These are phyloP conservation scores for Penicillium steckii DNA, from an alignment of 495 filamentous ascomycete genomes.

Conservation along the genomic window DNA sequence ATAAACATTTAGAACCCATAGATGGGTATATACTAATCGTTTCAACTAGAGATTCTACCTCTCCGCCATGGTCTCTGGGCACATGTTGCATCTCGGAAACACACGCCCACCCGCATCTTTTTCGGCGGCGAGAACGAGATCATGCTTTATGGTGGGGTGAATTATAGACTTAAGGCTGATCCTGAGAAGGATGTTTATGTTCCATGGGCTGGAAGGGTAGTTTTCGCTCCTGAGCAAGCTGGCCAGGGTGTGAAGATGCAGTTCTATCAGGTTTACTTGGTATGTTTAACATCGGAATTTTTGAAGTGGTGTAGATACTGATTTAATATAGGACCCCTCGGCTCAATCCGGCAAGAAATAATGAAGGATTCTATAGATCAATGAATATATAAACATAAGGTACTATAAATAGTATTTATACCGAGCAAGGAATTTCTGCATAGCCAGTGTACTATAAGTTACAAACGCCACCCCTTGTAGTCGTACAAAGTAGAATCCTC, in stretches of 20 bases:
- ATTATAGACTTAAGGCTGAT: slow-evolving; percentile 52
- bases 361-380: not conserved
- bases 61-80: slow-evolving; percentile 59
- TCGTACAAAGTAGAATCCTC: no score
- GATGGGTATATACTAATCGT: not conserved
- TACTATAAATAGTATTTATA: no score
- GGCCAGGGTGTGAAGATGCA: slow-evolving; percentile 52
- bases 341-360: not conserved
- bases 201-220: slow-evolving; percentile 55
- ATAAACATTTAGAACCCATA: no score
- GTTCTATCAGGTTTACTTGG: slow-evolving; percentile 68
- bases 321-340: not conserved
- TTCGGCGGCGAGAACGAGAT: slow-evolving; percentile 52
- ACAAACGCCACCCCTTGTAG: no score
- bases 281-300: slow-evolving; percentile 28
- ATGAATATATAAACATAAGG: not conserved
- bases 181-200: slow-evolving; percentile 41
- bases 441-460: no score
- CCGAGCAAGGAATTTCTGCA: no score
- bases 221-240: slow-evolving; percentile 42
- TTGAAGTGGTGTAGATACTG: slow-evolving; percentile 11
- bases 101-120: slow-evolving; percentile 51
- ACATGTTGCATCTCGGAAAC: slow-evolving; percentile 49
- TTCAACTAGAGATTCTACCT: slow-evolving; percentile 48
- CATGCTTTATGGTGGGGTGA: slow-evolving; percentile 63